A percentile compares a stretch with the other conserved stretches of the same genome.
Conservation (phyloP, 83 land plant genomes). For the Picea engelmannii region DNA sequence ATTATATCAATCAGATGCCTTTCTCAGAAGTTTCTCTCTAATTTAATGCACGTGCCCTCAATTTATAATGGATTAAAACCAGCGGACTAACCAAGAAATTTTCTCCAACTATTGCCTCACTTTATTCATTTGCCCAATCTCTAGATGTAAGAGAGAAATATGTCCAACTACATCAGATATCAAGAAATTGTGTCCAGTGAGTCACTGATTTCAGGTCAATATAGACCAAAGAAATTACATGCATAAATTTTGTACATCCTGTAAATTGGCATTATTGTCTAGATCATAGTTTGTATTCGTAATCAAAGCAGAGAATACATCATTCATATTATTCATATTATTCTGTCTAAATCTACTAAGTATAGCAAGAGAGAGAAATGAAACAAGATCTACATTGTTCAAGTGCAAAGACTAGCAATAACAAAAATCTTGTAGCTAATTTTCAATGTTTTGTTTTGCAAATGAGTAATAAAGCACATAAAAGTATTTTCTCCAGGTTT, state of each 20-base stretch:
- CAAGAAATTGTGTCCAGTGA: neutral
- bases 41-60: neutral
- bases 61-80: neutral
- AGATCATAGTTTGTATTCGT: too few species aligned
- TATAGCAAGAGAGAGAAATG: too few species aligned
- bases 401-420: too few species aligned
- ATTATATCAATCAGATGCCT: neutral
- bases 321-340: too few species aligned
- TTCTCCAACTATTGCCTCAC: neutral
- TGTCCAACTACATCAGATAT: neutral
- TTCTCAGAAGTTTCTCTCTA: neutral
- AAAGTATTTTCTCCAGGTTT: constrained; percentile 2
- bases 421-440: too few species aligned
- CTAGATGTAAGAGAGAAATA: neutral
- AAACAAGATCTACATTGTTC: too few species aligned
- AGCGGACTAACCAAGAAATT: neutral
- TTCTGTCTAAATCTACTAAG: too few species aligned
- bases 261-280: too few species aligned
- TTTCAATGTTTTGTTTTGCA: too few species aligned
- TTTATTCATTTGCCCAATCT: neutral
- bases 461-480: neutral
- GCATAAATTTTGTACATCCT: too few species aligned
- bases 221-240: neutral
- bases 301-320: too few species aligned
- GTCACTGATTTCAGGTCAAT: neutral